phyloP scores from a whole-genome alignment of 306 rosid genomes.

The Prosopis cineraria region DNA sequence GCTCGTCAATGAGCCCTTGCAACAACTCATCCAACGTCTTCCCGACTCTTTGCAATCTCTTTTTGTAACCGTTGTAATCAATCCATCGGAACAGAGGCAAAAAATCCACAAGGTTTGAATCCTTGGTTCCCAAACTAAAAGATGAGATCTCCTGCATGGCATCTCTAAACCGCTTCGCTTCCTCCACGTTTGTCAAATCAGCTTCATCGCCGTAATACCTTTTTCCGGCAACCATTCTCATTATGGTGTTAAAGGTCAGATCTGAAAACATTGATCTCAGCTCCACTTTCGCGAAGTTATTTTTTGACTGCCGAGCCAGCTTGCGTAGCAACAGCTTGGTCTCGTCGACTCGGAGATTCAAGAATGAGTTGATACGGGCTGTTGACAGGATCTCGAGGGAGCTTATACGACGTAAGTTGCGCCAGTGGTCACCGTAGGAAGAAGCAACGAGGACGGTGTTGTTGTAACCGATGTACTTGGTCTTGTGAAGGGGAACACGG shows the following conservation, averaged over 20 bases:
- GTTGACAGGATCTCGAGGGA: slow-evolving; percentile 61
- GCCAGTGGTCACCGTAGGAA: slow-evolving; percentile 80
- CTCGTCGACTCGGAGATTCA: slow-evolving; percentile 48
- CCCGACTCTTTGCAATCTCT: slow-evolving; percentile 28
- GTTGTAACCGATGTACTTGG: slow-evolving; percentile 53
- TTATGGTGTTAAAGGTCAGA: slow-evolving; percentile 59
- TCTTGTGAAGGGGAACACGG: slow-evolving; percentile 35
- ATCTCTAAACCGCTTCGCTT: slow-evolving; percentile 50
- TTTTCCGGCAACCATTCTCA: slow-evolving; percentile 76
- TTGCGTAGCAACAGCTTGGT: slow-evolving; percentile 37
- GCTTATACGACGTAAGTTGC: slow-evolving; percentile 73
- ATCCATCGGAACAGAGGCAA: slow-evolving; percentile 50
- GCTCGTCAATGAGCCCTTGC: slow-evolving; percentile 67
- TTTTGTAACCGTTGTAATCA: slow-evolving; percentile 26
- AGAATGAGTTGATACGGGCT: slow-evolving; percentile 49
- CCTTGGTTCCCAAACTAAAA: slow-evolving; percentile 26
- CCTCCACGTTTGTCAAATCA: slow-evolving; percentile 37
- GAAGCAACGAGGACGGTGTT: slow-evolving; percentile 35
- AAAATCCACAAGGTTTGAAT: slow-evolving; percentile 40
- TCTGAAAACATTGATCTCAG: slow-evolving; percentile 41
- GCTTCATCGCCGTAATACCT: slow-evolving; percentile 53
- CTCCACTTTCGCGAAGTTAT: slow-evolving; percentile 40
- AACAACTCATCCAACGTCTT: slow-evolving; percentile 42
- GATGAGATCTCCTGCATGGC: slow-evolving; percentile 27
- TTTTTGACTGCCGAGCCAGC: slow-evolving; percentile 14